These are phyloP conservation scores for Odontarrhena argentea DNA, from an alignment of 345 rosid genomes.

Conservation along the genomic window DNA sequence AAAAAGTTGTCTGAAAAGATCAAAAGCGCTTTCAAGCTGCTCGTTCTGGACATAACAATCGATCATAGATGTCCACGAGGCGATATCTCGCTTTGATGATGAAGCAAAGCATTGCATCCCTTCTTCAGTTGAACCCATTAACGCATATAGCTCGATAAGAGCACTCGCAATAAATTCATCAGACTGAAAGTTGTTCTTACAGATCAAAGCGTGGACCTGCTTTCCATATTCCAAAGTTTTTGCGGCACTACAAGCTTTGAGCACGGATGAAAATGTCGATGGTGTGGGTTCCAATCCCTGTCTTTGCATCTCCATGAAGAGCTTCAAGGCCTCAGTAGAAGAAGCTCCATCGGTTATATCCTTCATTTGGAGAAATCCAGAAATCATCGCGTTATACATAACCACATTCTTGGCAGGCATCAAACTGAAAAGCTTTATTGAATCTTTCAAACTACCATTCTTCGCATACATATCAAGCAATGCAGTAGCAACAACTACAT, in stretches of 20 bases:
- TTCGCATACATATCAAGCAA: conserved; percentile 59
- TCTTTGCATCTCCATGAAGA: conserved; percentile 52
- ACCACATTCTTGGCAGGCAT: conserved; percentile 53
- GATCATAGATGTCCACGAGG: conserved; percentile 59
- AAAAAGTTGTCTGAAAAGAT: conserved; percentile 47
- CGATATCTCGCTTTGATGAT: conserved; percentile 47
- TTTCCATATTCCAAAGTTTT: conserved; percentile 49
- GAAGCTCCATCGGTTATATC: conserved; percentile 36
- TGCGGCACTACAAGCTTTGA: conserved; percentile 47
- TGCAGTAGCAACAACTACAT: conserved; percentile 54
- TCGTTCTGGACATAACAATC: conserved; percentile 49
- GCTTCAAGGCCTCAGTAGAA: conserved; percentile 42
- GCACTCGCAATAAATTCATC: conserved; percentile 58
- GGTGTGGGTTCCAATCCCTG: conserved; percentile 47
- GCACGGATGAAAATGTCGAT: conserved; percentile 53
- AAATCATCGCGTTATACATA: conserved; percentile 58
- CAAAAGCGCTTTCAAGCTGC: conserved; percentile 48
- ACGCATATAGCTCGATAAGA: conserved; percentile 54
- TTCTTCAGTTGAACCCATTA: conserved; percentile 48
- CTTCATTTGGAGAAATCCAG: conserved; percentile 46
- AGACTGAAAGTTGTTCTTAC: conserved; percentile 50
- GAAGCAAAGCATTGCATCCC: conserved; percentile 50
- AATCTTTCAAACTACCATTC: conserved; percentile 44
- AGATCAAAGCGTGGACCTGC: conserved; percentile 53
- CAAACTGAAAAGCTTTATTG: conserved; percentile 39